Evolutionary conservation across 1,284 basidiomycete genomes (phyloP), one percentile per base, ranked within the genome.

Genomic region (Psilocybe mexicana): DNA sequence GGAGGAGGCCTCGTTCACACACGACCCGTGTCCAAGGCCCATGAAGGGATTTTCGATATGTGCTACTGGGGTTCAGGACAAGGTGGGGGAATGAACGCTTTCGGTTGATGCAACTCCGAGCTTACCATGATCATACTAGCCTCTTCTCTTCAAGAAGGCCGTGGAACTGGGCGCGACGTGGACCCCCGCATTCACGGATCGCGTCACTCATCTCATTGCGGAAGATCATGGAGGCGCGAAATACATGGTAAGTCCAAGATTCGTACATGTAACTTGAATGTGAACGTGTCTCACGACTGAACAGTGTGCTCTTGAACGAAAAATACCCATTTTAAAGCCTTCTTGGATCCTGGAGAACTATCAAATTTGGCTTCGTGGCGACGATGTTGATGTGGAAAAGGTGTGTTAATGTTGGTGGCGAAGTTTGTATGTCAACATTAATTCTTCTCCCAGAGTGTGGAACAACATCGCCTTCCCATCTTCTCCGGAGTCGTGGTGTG

Each of bases 151-250:
- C 67, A 87, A 86, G 59, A 81, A 87, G 66, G 92, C 89, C 1
- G 70, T 84, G 28, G 86, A 91, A 67, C 84, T 94, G 6, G 93
- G 92, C 12, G 92, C 90, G 12, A 74, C 76, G 26, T 78, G 82
- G 44, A 77, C 82, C 7, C 80, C 73, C 23, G 86, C 89, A 55
- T 85, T 94, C 55, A 93, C 90, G 0, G 89, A 92, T 69, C 80
- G 79, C 52, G 88, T 92, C 28, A 94, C 92, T 0, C 92, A 94
- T 72, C 79, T 94, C 38, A 76, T 94, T 46, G 89, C 92, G 0
- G 76, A 74, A 28, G 74, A 74, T 14, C 85, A 88, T 61, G 89
- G 88, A 5, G 86, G 90, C 25, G 80, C 86, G n/a, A 94, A 94
- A 69, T 94, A 94, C 68, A 75, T 69, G 69, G 90, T 83, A 43